These are phyloP conservation scores for Dendrobium huoshanense DNA, from an alignment of 106 monocot species.

Conservation along the genomic window DNA sequence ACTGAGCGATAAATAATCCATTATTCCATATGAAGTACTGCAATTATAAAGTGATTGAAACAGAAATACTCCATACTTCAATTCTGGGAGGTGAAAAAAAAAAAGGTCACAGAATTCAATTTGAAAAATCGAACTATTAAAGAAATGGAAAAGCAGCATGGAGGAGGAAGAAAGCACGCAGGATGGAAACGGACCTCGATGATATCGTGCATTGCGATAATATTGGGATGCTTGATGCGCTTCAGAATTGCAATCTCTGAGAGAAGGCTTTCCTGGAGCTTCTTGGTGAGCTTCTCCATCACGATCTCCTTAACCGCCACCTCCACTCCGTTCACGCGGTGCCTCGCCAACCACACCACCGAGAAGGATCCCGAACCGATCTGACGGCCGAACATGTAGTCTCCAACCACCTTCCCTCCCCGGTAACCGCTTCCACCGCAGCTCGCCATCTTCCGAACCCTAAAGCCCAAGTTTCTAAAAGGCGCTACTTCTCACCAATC, in stretches of 20 bases:
- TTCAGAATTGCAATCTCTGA: slow-evolving; percentile 76
- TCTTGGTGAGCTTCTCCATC: slow-evolving; percentile 64
- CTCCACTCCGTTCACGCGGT: slow-evolving; percentile 55
- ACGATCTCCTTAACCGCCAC: slow-evolving; percentile 92
- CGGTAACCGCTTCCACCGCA: slow-evolving; percentile 9
- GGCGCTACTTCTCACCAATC: background rate
- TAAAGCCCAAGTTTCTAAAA: background rate
- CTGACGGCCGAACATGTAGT: slow-evolving; percentile 71
- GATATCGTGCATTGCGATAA: slow-evolving; percentile 70
- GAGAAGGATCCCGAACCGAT: slow-evolving; percentile 93
- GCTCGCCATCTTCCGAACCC: slow-evolving; percentile 21
- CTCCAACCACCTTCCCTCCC: slow-evolving; percentile 61
- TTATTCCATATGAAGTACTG: no score
- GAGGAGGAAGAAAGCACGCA: background rate
- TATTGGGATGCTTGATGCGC: slow-evolving; percentile 72
- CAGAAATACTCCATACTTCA: no score
- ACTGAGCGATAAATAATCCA: background rate
- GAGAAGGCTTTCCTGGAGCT: slow-evolving; percentile 85
- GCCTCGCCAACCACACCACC: slow-evolving; percentile 73
- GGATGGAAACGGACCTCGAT: slow-evolving; percentile 40
- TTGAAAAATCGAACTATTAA: background rate
- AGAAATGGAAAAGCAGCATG: background rate
- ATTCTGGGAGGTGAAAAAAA: background rate
- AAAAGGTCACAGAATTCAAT: background rate
- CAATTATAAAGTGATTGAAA: no score